Conservation (phyloP, 148 eudicot species). For the Rhododendron griersonianum region DNA sequence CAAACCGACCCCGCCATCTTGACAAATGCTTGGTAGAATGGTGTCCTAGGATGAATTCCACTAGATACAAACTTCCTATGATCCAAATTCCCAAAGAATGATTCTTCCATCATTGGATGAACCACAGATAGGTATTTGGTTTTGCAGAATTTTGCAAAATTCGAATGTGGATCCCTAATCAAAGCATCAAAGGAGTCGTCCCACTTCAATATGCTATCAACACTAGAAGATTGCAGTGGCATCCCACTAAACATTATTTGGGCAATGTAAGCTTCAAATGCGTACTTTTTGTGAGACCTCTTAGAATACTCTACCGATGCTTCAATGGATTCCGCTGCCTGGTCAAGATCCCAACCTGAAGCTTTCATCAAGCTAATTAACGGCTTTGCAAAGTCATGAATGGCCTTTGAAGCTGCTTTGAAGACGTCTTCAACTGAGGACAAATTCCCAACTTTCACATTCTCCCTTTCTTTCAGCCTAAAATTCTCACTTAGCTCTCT, state of each 20-base stretch:
- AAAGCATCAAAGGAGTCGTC: constrained; percentile 36
- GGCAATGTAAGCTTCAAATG: constrained; percentile 53
- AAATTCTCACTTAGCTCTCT: constrained; percentile 17
- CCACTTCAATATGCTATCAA: constrained; percentile 15
- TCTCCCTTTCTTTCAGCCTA: constrained; percentile 14
- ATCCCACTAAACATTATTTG: constrained; percentile 43
- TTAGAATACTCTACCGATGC: constrained; percentile 29
- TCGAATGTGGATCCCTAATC: constrained; percentile 33
- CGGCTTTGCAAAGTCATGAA: constrained; percentile 45
- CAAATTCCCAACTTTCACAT: background rate
- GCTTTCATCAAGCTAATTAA: constrained; percentile 46
- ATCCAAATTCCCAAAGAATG: constrained; percentile 50
- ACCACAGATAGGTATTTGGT: constrained; percentile 40
- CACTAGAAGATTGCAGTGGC: constrained; percentile 1
- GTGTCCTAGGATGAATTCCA: constrained; percentile 47
- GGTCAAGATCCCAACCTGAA: constrained; percentile 57
- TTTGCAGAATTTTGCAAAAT: constrained; percentile 48
- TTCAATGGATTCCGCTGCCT: constrained; percentile 39
- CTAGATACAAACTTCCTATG: constrained; percentile 39
- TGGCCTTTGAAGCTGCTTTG: constrained; percentile 29
- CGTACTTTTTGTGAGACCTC: constrained; percentile 47
- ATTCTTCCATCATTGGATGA: constrained; percentile 53
- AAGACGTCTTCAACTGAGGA: constrained; percentile 29
- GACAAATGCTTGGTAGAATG: constrained; percentile 42
- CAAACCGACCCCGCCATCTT: constrained; percentile 51